Percentiles rank a stretch among this genome's conserved stretches.
Evolutionary conservation across 495 filamentous ascomycete genomes (phyloP).

Genomic region (Neurospora pannonica): DNA sequence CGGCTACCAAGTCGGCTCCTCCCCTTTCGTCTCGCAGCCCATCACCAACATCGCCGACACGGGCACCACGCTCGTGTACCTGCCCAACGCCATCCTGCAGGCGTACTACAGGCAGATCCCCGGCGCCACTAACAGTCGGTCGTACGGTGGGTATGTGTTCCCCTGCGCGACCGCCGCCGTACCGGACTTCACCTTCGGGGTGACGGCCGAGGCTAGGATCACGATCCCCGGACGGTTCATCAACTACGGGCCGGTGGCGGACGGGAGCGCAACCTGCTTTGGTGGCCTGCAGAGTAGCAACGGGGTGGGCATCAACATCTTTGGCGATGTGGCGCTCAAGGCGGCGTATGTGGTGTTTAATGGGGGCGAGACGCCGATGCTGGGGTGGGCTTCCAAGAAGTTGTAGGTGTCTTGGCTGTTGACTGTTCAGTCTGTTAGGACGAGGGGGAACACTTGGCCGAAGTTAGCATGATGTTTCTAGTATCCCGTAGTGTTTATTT

Average conservation of each 20-base stretch:
- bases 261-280: constrained; percentile 38
- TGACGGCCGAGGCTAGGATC: constrained; percentile 37
- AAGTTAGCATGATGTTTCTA: not conserved
- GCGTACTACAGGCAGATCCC: constrained; percentile 57
- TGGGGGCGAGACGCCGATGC: constrained; percentile 31
- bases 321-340: constrained; percentile 76
- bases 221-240: constrained; percentile 47
- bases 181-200: constrained; percentile 54
- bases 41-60: constrained; percentile 56
- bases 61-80: constrained; percentile 65
- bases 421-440: not conserved
- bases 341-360: constrained; percentile 66
- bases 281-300: constrained; percentile 57
- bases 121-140: constrained; percentile 38
- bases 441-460: not conserved
- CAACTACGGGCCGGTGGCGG: constrained; percentile 41
- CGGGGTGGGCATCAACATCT: constrained; percentile 59
- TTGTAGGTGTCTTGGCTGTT: not conserved
- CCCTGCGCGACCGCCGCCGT: constrained; percentile 51
- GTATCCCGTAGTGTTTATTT: not conserved
- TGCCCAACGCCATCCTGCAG: constrained; percentile 46
- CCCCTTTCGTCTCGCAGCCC: constrained; percentile 18
- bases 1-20: constrained; percentile 51
- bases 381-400: constrained; percentile 51
- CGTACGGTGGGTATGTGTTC: constrained; percentile 59